A percentile compares a stretch with the other conserved stretches of the same genome.
Conservation (phyloP, 2,329 filamentous ascomycete species). For the Penicillium sp. region DNA sequence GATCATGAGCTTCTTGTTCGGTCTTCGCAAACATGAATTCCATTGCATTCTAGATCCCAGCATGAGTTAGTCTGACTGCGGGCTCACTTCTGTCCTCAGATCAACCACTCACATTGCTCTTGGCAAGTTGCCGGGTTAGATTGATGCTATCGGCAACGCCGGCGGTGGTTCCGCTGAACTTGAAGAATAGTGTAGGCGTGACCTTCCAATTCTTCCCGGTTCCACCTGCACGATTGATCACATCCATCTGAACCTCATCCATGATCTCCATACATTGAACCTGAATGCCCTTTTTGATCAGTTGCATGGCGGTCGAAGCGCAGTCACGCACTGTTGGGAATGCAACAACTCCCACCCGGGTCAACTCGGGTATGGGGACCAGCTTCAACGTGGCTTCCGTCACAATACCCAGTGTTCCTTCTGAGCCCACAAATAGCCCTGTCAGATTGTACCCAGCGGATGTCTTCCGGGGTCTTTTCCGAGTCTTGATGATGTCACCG, state of each 20-base stretch:
- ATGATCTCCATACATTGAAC: constrained; percentile 62
- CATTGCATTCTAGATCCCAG: constrained; percentile 32
- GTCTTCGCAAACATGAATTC: constrained; percentile 53
- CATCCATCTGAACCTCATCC: constrained; percentile 58
- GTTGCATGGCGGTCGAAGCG: constrained; percentile 56
- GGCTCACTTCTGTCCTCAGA: neutral
- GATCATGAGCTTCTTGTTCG: constrained; percentile 48
- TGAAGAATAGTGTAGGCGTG: constrained; percentile 41
- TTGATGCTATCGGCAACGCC: constrained; percentile 73
- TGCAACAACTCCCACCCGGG: constrained; percentile 59
- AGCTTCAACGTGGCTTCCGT: constrained; percentile 66
- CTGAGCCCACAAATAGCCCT: constrained; percentile 62
- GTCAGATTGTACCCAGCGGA: constrained; percentile 68
- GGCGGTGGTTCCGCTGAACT: constrained; percentile 68
- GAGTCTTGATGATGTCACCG: constrained; percentile 56
- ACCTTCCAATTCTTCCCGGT: constrained; percentile 46
- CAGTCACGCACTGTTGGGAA: constrained; percentile 56
- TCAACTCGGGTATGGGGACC: constrained; percentile 57
- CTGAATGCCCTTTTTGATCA: constrained; percentile 60
- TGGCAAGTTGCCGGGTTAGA: constrained; percentile 62
- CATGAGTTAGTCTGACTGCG: neutral
- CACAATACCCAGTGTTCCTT: constrained; percentile 65
- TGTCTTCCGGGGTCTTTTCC: constrained; percentile 60
- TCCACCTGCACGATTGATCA: constrained; percentile 60
- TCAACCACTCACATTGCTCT: constrained; percentile 42